These are phyloP conservation scores for Kurtzmaniella quercitrusa DNA, from an alignment of 1,139 yeast species.

Conservation along the genomic window DNA sequence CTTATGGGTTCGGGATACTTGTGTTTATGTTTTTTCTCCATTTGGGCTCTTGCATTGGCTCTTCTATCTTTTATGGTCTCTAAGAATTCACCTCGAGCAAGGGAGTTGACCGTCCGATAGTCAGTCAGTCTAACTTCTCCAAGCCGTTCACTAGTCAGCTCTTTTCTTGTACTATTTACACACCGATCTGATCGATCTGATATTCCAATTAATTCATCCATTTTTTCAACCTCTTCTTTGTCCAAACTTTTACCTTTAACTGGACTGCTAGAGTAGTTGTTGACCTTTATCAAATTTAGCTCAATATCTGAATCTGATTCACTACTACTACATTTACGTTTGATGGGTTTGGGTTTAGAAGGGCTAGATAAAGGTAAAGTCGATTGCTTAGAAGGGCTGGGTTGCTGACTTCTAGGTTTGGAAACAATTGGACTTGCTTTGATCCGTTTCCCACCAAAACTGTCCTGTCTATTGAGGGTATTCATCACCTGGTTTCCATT, in stretches of 20 bases:
- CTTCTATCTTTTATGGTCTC: constrained; percentile 3
- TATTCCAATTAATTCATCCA: constrained; percentile 2
- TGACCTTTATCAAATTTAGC: constrained; percentile 8
- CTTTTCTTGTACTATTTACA: background rate
- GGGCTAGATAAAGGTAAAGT: background rate
- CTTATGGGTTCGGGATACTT: constrained; percentile 24
- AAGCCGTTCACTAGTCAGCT: background rate
- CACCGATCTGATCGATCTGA: background rate
- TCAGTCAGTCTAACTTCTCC: background rate
- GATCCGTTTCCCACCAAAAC: background rate
- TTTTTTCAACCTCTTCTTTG: background rate
- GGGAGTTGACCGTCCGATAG: background rate
- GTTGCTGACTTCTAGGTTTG: background rate
- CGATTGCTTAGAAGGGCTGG: background rate
- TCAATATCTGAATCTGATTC: constrained; percentile 8
- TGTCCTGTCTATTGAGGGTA: background rate
- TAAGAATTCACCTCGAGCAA: constrained; percentile 5
- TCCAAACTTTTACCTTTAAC: constrained; percentile 4
- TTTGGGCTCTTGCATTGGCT: constrained; percentile 1
- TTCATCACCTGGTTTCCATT: background rate
- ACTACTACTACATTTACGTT: background rate
- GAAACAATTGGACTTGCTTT: background rate
- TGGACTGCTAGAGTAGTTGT: constrained; percentile 10
- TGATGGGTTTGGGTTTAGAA: background rate
- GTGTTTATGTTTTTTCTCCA: constrained; percentile 17